Percentiles rank a stretch among this genome's conserved stretches.
Conservation (phyloP, 1,284 basidiomycete genomes). For the Ganoderma boninense region DNA sequence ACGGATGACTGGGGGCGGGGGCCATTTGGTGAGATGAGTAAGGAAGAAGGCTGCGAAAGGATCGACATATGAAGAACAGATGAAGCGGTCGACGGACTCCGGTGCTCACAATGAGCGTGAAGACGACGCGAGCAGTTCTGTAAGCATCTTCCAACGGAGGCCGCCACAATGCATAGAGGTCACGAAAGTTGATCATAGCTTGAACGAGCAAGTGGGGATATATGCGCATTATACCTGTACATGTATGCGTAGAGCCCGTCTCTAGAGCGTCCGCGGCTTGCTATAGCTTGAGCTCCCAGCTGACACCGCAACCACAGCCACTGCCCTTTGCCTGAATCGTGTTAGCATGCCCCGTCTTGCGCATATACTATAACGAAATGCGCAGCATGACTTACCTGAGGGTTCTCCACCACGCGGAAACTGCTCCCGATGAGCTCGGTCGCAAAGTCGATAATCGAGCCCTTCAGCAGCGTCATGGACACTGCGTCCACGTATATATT, state of each 20-base stretch:
- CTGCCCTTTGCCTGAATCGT: conserved; percentile 14
- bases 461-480: conserved; percentile 82
- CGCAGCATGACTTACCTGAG: conserved; percentile 53
- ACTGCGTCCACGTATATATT: conserved; percentile 85
- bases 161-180: background rate
- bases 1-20: background rate
- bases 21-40: background rate
- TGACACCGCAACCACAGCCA: conserved; percentile 23
- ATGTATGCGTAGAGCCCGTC: background rate
- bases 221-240: background rate
- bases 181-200: background rate
- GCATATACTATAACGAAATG: background rate
- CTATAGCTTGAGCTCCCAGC: conserved; percentile 22
- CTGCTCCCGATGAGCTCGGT: conserved; percentile 92
- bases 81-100: background rate
- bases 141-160: background rate
- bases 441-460: conserved; percentile 87
- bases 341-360: background rate
- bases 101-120: background rate
- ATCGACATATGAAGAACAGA: background rate
- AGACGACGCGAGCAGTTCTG: background rate
- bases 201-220: background rate
- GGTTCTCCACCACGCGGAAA: conserved; percentile 83
- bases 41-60: background rate
- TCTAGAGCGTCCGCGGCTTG: background rate